A percentile compares a stretch with the other conserved stretches of the same genome.
These are phyloP conservation scores for Chrysanthemum seticuspe DNA, from an alignment of 129 eudicot genomes.

Conservation along the genomic window DNA sequence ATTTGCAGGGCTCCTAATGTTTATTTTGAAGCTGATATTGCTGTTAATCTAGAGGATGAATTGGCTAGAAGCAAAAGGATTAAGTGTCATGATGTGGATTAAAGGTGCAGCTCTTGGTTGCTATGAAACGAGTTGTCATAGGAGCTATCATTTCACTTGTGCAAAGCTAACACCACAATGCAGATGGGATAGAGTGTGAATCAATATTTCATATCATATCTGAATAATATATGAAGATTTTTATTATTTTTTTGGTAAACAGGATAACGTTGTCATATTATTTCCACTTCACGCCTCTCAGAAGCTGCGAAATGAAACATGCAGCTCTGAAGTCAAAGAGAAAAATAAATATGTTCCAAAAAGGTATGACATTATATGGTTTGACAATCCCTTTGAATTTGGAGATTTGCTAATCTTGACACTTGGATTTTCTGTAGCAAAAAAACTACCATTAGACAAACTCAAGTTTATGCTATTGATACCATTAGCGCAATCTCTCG, in stretches of 20 bases:
- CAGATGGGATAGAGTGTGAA: conserved; percentile 85
- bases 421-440: conserved; percentile 30
- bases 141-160: conserved; percentile 92
- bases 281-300: conserved; percentile 81
- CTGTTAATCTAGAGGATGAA: conserved; percentile 78
- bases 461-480: conserved; percentile 33
- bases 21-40: conserved; percentile 76
- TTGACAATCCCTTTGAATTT: not conserved
- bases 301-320: conserved; percentile 58
- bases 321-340: conserved; percentile 36
- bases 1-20: conserved; percentile 94
- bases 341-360: conserved; percentile 41
- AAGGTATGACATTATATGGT: conserved; percentile 39
- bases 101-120: conserved; percentile 98
- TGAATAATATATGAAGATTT: not conserved
- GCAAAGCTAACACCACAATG: conserved; percentile 76
- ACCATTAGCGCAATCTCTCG: conserved; percentile 16
- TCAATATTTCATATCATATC: not conserved
- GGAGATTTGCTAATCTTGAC: not conserved
- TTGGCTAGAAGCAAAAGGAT: conserved; percentile 79
- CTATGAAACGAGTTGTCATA: conserved; percentile 75
- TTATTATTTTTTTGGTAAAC: conserved; percentile 8
- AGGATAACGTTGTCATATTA: conserved; percentile 94
- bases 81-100: conserved; percentile 81
- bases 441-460: conserved; percentile 26